These are phyloP conservation scores for Pestalotiopsis sp. DNA, from an alignment of 2,329 filamentous ascomycete genomes.

Conservation along the genomic window DNA sequence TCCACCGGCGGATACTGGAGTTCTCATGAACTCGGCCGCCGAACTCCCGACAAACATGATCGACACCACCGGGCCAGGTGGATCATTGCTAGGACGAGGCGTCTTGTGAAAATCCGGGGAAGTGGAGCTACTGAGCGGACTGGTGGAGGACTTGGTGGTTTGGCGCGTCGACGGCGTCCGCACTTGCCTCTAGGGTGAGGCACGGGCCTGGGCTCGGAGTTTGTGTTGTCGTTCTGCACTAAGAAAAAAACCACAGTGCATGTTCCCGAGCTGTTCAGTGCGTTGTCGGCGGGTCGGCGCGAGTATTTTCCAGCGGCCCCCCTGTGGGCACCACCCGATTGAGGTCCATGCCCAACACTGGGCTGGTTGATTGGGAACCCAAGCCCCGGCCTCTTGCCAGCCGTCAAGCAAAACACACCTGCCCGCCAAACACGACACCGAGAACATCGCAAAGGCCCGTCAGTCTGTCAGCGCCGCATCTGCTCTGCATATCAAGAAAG, in stretches of 20 bases:
- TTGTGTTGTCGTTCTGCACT: neutral
- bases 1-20: conserved; percentile 19
- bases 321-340: neutral
- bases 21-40: conserved; percentile 22
- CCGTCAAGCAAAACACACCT: neutral
- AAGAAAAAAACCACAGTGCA: neutral
- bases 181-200: neutral
- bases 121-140: conserved; percentile 6
- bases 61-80: conserved; percentile 5
- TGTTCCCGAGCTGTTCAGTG: too few relatives aligned
- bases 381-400: neutral
- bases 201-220: neutral
- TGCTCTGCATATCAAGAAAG: neutral
- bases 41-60: conserved; percentile 21
- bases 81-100: conserved; percentile 9
- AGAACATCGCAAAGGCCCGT: neutral
- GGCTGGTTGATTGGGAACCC: too few relatives aligned
- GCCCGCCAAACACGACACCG: neutral
- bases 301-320: conserved; percentile 7
- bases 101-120: conserved; percentile 9
- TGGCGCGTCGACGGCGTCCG: neutral
- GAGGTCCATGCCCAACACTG: too few relatives aligned
- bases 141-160: neutral
- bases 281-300: neutral
- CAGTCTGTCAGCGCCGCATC: neutral